A percentile compares a stretch with the other conserved stretches of the same genome.
phyloP scores from a whole-genome alignment of 2,329 filamentous ascomycete genomes.

The Aspergillus latus region DNA sequence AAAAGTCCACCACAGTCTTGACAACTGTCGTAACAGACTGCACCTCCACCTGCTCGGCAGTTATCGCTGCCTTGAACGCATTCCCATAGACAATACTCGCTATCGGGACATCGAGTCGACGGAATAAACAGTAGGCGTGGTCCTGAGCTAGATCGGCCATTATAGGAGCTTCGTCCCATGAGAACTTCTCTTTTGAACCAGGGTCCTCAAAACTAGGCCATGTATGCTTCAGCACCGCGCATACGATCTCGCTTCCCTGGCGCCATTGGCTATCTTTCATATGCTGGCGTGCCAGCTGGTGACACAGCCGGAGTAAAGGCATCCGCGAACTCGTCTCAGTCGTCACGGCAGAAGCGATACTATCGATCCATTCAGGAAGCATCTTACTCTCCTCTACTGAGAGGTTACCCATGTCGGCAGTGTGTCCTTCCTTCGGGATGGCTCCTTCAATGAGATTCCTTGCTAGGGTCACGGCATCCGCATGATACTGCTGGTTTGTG shows the following conservation, averaged over 20 bases:
- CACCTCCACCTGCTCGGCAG: conserved; percentile 34
- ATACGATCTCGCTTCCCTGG: conserved; percentile 29
- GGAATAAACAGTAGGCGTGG: conserved; percentile 37
- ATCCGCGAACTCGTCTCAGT: conserved; percentile 21
- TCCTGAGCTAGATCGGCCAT: conserved; percentile 34
- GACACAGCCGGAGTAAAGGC: conserved; percentile 31
- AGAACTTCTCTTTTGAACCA: conserved; percentile 30
- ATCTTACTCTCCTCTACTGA: conserved; percentile 30
- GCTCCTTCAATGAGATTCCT: conserved; percentile 30
- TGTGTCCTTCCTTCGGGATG: conserved; percentile 16
- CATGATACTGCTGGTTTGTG: conserved; percentile 30
- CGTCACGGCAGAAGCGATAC: conserved; percentile 29
- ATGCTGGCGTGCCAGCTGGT: conserved; percentile 34
- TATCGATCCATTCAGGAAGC: conserved; percentile 34
- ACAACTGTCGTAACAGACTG: conserved; percentile 33
- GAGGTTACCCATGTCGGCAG: conserved; percentile 23
- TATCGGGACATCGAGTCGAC: conserved; percentile 31
- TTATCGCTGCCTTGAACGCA: conserved; percentile 33
- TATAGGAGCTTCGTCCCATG: conserved; percentile 31
- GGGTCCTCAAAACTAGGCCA: conserved; percentile 34
- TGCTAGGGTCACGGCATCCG: conserved; percentile 31
- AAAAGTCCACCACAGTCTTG: conserved; percentile 39
- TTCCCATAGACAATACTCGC: conserved; percentile 35
- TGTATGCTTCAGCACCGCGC: conserved; percentile 33
- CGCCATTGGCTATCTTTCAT: conserved; percentile 35